Conservation (phyloP, 2,329 filamentous ascomycete genomes). For the Pseudogymnoascus sp. region DNA sequence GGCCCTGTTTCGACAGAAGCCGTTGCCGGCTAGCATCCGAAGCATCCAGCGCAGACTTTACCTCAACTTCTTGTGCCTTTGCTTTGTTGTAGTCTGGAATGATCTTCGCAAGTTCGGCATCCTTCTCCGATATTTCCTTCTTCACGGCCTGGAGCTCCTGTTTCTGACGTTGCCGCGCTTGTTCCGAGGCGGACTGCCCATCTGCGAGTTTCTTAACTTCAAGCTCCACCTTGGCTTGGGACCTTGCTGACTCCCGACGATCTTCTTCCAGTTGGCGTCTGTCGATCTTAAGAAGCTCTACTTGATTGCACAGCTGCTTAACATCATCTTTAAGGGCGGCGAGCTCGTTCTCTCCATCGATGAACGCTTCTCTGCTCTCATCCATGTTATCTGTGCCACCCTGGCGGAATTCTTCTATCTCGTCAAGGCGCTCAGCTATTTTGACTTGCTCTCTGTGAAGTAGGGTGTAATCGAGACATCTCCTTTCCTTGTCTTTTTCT, state of each 20-base stretch:
- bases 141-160: conserved; percentile 65
- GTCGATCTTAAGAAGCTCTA: conserved; percentile 79
- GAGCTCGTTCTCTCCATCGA: conserved; percentile 72
- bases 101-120: conserved; percentile 67
- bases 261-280: conserved; percentile 84
- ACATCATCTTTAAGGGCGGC: conserved; percentile 71
- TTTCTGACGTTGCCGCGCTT: conserved; percentile 63
- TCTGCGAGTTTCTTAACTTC: conserved; percentile 76
- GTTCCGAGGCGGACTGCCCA: conserved; percentile 69
- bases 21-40: conserved; percentile 69
- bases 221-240: conserved; percentile 77
- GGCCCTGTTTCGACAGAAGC: conserved; percentile 85
- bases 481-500: conserved; percentile 84
- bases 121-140: conserved; percentile 65
- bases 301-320: conserved; percentile 68
- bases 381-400: conserved; percentile 80
- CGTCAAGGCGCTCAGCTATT: conserved; percentile 68
- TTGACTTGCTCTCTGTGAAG: conserved; percentile 82
- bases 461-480: conserved; percentile 90
- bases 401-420: conserved; percentile 73
- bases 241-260: conserved; percentile 70
- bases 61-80: conserved; percentile 63
- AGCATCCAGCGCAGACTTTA: conserved; percentile 65
- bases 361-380: conserved; percentile 67
- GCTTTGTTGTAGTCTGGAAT: conserved; percentile 68